Base-by-base conservation (phyloP, 306 rosid species). In the Crotalaria pallida region DNA sequence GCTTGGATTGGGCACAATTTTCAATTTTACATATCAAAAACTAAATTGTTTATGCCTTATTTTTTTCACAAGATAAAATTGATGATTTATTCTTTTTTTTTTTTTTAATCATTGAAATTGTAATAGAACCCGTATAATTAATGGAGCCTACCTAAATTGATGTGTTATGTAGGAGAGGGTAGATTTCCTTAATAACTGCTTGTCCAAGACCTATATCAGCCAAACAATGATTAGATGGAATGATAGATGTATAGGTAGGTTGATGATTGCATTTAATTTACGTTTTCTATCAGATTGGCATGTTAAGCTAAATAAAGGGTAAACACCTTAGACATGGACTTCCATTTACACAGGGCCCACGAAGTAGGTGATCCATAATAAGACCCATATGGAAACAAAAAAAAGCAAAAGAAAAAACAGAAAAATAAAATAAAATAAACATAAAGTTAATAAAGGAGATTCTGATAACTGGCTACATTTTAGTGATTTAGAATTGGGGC, bases 321-420 rank as follows among this genome's bases (percentile, higher is more conserved):
- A 58, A 52, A 51, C 53, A 58, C 19, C 45, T 62, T 58, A 27
- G 48, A 27, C 15, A 48, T 19, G 72, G 73, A 67, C 27, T 55
- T 58, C 45, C 66, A 65, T 36, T 51, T 40, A 19, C 3, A 16
- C 2, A 69, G 65, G 88, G 53, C 85, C 82, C 83, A 83, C 79
- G 4, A 57, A 36, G 71, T 33, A 79, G 75, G 55, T 70, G 81
- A 77, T 88, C 64, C 81, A 58, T 40, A 71, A 58, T 40, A 71
- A 53, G 44, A 70, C 69, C 80, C 72, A 69, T 61, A 18, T 17
- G 65, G 45, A n/a, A 61, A 69, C 43, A 11, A 41, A 12, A 29
- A 74, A 57, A 55, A 40, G 29, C 5, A 59, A 34, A 58, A 36
- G 22, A 26, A 27, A 24, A 64, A 51, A 22, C 1, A 6, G 7